Base-by-base conservation (phyloP, 2,329 filamentous ascomycete species). In the Cephalotrichum gorgonifer region DNA sequence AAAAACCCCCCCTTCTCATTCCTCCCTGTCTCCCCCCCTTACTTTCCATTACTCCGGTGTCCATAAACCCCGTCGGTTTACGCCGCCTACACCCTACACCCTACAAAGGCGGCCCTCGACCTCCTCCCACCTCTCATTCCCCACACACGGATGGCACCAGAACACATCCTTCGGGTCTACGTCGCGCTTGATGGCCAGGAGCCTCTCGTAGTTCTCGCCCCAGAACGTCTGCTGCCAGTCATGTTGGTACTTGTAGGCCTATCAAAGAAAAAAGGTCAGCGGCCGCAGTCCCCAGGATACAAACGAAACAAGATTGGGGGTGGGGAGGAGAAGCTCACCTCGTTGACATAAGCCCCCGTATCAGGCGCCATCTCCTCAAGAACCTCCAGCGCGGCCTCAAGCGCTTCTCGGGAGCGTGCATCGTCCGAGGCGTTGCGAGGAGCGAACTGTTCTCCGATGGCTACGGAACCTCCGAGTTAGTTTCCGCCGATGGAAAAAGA, bases 221-320 rank as follows among this genome's bases (percentile, higher is more conserved):
- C 67, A 77, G 60, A 76, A 76, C 2, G 58, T 61, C 25, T 66
- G 56, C 54, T 72, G 62, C 55, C 64, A 77, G 48, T 70, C 54
- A 1, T 64, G 66, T 56, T 76, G 64, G 50, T 66, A 63, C 38
- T 72, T 68, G 56, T 78, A 70, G 2, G 65, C 71, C 62, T 80
- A 31, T 14, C 44, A 22, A 44, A 17, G 17, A 6, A 1, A 44
- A 30, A 27, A 28, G 26, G n/a, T 2, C 6, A 20, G 9, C 17
- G n/a, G 2, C 4, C 8, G 26, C 14, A 17, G 27, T n/a, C n/a
- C 30, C 28, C 25, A 22, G 11, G 27, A 27, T 6, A 28, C 8
- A 14, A 26, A 23, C 3, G 6, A 38, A 47, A 38, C 17, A 38
- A 15, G 9, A 23, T 3, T 27, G 33, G 14, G 20, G n/a, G n/a